Percentiles rank a stretch among this genome's conserved stretches.
Evolutionary conservation across 2,329 filamentous ascomycete genomes (phyloP).

Genomic region (Colletotrichum orchidophilum): DNA sequence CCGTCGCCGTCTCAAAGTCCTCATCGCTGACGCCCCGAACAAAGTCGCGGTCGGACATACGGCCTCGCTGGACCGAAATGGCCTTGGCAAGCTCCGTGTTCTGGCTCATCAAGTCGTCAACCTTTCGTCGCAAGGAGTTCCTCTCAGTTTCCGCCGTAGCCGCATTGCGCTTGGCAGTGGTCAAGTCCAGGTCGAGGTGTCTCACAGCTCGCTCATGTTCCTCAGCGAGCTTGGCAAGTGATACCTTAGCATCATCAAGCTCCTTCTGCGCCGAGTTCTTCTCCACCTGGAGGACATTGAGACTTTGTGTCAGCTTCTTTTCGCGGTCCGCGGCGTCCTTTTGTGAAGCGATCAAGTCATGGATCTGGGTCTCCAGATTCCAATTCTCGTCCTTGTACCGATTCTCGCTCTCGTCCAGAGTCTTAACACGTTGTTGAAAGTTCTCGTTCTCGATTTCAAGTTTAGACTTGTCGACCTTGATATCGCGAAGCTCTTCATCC

Average conservation of each 20-base stretch:
- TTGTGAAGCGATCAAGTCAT: slow-evolving; percentile 78
- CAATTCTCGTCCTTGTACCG: slow-evolving; percentile 99
- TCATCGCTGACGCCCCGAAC: slow-evolving; percentile 68
- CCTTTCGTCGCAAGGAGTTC: slow-evolving; percentile 79
- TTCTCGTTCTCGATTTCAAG: slow-evolving; percentile 85
- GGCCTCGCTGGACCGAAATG: slow-evolving; percentile 77
- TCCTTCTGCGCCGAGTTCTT: slow-evolving; percentile 85
- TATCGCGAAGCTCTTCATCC: slow-evolving; percentile 83
- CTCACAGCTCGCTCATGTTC: slow-evolving; percentile 82
- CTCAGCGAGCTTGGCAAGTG: slow-evolving; percentile 80
- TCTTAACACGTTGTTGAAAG: slow-evolving; percentile 81
- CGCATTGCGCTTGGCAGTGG: slow-evolving; percentile 82
- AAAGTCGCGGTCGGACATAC: slow-evolving; percentile 71
- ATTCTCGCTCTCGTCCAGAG: slow-evolving; percentile 91
- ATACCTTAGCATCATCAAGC: slow-evolving; percentile 87
- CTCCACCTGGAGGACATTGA: slow-evolving; percentile 76
- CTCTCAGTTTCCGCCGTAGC: slow-evolving; percentile 82
- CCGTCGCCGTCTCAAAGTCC: slow-evolving; percentile 70
- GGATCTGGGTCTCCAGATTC: slow-evolving; percentile 92
- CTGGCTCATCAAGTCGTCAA: slow-evolving; percentile 87
- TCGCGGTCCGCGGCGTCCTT: slow-evolving; percentile 85
- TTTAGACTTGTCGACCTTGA: slow-evolving; percentile 78
- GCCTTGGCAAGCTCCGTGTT: slow-evolving; percentile 92
- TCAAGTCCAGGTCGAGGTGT: slow-evolving; percentile 88
- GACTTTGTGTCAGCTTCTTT: slow-evolving; percentile 78